Conservation (phyloP, 805 yeast genomes). For the Ogataea siamensis region DNA sequence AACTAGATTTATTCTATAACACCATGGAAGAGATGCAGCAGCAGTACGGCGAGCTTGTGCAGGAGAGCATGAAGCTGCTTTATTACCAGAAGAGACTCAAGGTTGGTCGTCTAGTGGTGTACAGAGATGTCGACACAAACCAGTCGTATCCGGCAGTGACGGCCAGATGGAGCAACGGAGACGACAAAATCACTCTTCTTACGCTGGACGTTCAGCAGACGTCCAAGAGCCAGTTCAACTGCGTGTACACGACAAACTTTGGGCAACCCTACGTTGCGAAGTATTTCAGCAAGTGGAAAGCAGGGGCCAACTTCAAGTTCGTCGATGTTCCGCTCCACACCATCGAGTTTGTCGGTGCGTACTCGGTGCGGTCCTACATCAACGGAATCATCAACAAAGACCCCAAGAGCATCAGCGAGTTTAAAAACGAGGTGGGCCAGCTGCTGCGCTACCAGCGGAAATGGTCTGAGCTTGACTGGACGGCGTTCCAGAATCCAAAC, state of each 20-base stretch:
- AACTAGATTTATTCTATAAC: slow-evolving; percentile 45
- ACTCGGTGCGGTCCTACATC: slow-evolving; percentile 35
- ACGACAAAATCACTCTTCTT: slow-evolving; percentile 38
- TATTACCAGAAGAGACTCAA: slow-evolving; percentile 46
- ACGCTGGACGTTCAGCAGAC: slow-evolving; percentile 41
- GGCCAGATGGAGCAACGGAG: slow-evolving; percentile 40
- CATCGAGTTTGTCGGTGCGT: slow-evolving; percentile 45
- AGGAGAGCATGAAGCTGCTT: slow-evolving; percentile 46
- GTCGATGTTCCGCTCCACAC: slow-evolving; percentile 40
- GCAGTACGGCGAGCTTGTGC: slow-evolving; percentile 44
- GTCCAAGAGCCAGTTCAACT: slow-evolving; percentile 15
- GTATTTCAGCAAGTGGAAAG: slow-evolving; percentile 36
- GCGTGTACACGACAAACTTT: slow-evolving; percentile 27
- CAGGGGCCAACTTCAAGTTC: slow-evolving; percentile 19
- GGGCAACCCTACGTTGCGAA: slow-evolving; percentile 33
- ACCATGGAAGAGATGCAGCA: slow-evolving; percentile 46
- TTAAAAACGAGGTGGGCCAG: slow-evolving; percentile 36
- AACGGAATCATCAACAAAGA: slow-evolving; percentile 39
- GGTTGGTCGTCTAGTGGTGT: slow-evolving; percentile 59
- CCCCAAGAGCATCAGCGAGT: slow-evolving; percentile 35
- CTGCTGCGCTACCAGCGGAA: slow-evolving; percentile 38
- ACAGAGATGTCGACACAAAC: slow-evolving; percentile 41
- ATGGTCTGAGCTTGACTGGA: slow-evolving; percentile 46
- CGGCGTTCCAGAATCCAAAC: slow-evolving; percentile 33
- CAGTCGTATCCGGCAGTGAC: slow-evolving; percentile 52